These are phyloP conservation scores for Platanus orientalis DNA, from an alignment of 164 flowering plant genomes.

Conservation along the genomic window DNA sequence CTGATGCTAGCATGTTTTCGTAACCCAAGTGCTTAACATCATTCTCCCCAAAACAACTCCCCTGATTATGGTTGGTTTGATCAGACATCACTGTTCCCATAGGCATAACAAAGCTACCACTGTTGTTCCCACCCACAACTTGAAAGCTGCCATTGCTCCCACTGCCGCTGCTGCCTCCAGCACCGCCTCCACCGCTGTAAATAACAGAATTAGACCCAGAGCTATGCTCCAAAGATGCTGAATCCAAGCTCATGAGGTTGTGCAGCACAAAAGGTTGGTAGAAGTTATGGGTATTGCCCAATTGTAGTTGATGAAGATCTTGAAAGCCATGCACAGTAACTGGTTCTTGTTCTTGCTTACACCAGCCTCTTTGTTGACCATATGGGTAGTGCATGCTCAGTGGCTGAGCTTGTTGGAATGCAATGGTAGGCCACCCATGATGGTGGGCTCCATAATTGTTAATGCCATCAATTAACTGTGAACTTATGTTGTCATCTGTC, in stretches of 20 bases:
- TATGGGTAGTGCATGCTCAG: conserved; percentile 45
- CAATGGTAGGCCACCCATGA: conserved; percentile 51
- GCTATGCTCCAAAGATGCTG: conserved; percentile 57
- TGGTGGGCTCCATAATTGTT: conserved; percentile 26
- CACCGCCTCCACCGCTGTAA: conserved; percentile 23
- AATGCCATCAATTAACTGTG: conserved; percentile 35
- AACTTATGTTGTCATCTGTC: conserved; percentile 23
- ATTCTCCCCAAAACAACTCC: conserved; percentile 27
- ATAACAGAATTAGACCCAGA: conserved; percentile 45
- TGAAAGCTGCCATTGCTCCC: conserved; percentile 11
- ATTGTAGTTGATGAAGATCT: conserved; percentile 42
- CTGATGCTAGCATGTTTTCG: conserved; percentile 25
- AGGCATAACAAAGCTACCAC: conserved; percentile 29
- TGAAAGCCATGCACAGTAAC: conserved; percentile 18
- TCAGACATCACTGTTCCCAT: conserved; percentile 29
- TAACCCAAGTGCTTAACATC: conserved; percentile 38
- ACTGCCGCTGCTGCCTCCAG: conserved; percentile 5
- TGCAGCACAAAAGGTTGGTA: conserved; percentile 55
- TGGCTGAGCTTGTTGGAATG: conserved; percentile 55
- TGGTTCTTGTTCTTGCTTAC: conserved; percentile 61
- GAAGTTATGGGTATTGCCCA: conserved; percentile 60
- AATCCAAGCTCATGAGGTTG: conserved; percentile 54
- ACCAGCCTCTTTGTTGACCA: conserved; percentile 53
- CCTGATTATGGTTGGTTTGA: conserved; percentile 26
- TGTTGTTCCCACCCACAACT: conserved; percentile 18